Evolutionary conservation across 108 stramenopile genomes (phyloP).

Genomic region (Chaetoceros tenuissimus): DNA sequence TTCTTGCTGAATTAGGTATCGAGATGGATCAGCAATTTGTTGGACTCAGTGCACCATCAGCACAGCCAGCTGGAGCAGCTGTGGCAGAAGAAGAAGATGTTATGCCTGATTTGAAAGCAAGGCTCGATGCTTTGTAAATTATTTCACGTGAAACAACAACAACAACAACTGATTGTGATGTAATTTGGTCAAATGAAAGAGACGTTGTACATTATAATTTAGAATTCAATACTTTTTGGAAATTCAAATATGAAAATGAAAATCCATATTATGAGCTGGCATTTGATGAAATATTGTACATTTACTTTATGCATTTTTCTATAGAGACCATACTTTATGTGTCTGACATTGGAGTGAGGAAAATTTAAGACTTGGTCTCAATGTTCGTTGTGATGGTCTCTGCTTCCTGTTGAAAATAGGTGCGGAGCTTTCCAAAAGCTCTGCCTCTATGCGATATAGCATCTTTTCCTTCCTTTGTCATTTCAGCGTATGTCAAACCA

Average conservation of each 20-base stretch:
- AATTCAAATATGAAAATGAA: too few species aligned
- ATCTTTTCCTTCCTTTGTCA: constrained; percentile 82
- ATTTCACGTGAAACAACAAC: too few species aligned
- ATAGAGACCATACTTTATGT: too few species aligned
- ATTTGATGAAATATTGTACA: too few species aligned
- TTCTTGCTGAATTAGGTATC: constrained; percentile 78
- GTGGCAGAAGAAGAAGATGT: constrained; percentile 42
- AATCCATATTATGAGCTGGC: neutral
- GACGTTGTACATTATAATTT: too few species aligned
- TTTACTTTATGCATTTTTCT: too few species aligned
- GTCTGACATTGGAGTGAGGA: too few species aligned
- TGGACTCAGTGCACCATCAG: constrained; percentile 60
- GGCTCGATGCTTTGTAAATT: constrained; percentile 66
- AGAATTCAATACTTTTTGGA: too few species aligned
- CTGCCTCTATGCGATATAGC: constrained; percentile 68
- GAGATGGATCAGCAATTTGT: constrained; percentile 72
- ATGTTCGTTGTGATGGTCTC: neutral
- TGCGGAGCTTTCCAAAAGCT: constrained; percentile 52
- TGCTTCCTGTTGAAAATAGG: constrained; percentile 9
- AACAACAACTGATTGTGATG: too few species aligned
- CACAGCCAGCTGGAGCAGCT: constrained; percentile 21
- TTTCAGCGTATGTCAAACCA: constrained; percentile 80
- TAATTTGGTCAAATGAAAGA: too few species aligned
- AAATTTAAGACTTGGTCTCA: too few species aligned
- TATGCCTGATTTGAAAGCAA: constrained; percentile 67